A percentile compares a stretch with the other conserved stretches of the same genome.
Evolutionary conservation across 345 rosid genomes (phyloP).

Genomic region (Populus deltoides): DNA sequence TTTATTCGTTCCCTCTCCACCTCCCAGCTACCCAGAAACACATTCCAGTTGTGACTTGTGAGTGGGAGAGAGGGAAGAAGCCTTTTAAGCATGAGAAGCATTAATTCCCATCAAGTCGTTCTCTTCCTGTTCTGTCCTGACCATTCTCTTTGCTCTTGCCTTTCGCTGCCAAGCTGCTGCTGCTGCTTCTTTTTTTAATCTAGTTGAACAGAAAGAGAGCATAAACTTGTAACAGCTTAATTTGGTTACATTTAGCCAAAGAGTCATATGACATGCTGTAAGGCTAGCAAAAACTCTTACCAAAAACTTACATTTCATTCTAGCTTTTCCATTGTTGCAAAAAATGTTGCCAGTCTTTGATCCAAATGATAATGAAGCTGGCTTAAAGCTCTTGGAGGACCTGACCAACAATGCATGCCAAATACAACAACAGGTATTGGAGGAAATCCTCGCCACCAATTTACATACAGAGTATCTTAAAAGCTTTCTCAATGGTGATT

Average conservation of each 20-base stretch:
- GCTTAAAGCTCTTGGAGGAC: slow-evolving; percentile 67
- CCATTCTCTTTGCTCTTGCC: slow-evolving; percentile 12
- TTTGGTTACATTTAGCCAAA: not conserved
- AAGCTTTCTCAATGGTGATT: slow-evolving; percentile 44
- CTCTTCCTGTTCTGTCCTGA: not conserved
- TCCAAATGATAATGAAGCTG: slow-evolving; percentile 69
- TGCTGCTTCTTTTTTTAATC: not conserved
- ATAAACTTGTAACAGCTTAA: not conserved
- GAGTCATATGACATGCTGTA: slow-evolving; percentile 18
- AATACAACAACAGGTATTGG: slow-evolving; percentile 54
- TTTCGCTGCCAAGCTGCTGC: slow-evolving; percentile 2
- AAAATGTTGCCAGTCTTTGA: slow-evolving; percentile 67
- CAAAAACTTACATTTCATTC: slow-evolving; percentile 1
- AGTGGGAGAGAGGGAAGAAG: not conserved
- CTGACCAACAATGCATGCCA: slow-evolving; percentile 59
- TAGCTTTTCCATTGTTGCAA: slow-evolving; percentile 4
- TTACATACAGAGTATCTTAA: slow-evolving; percentile 59
- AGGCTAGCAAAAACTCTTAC: slow-evolving; percentile 17
- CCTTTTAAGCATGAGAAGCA: slow-evolving; percentile 20
- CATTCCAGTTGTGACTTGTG: slow-evolving; percentile 14
- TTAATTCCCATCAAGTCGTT: not conserved
- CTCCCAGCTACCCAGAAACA: slow-evolving; percentile 33
- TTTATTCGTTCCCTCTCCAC: slow-evolving; percentile 47
- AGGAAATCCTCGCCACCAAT: slow-evolving; percentile 57
- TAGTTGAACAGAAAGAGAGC: slow-evolving; percentile 19